phyloP scores from a whole-genome alignment of 2,329 filamentous ascomycete genomes.

The Dothidotthia symphoricarpi region DNA sequence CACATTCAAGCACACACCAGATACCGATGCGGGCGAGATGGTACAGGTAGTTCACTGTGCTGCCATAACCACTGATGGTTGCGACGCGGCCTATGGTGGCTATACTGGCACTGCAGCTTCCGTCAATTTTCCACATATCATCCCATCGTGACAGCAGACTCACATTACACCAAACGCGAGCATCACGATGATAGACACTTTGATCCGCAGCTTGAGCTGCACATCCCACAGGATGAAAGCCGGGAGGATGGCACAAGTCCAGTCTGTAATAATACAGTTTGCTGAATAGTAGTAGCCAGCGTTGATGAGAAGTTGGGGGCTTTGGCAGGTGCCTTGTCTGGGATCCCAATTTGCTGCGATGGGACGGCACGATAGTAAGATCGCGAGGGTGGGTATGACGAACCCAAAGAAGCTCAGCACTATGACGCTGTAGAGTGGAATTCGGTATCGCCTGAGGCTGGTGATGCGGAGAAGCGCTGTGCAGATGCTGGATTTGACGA shows the following conservation, averaged over 20 bases:
- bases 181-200: slow-evolving; percentile 38
- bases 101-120: slow-evolving; percentile 30
- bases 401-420: neutral
- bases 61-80: slow-evolving; percentile 41
- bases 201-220: slow-evolving; percentile 40
- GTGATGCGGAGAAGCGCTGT: neutral
- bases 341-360: slow-evolving; percentile 8
- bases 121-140: slow-evolving; percentile 30
- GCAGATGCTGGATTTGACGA: slow-evolving; percentile 1
- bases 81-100: slow-evolving; percentile 42
- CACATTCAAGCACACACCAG: slow-evolving; percentile 47
- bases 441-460: neutral
- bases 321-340: neutral
- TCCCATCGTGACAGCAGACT: neutral
- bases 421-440: neutral
- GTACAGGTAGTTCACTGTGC: slow-evolving; percentile 41
- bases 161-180: slow-evolving; percentile 31
- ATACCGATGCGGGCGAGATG: slow-evolving; percentile 19
- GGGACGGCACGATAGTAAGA: slow-evolving; percentile 8
- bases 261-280: slow-evolving; percentile 8
- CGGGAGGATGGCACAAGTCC: slow-evolving; percentile 34
- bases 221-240: slow-evolving; percentile 41
- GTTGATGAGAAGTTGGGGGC: slow-evolving; percentile 18
- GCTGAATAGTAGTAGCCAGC: slow-evolving; percentile 36
- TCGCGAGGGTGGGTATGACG: neutral